phyloP scores from a whole-genome alignment of 2,329 filamentous ascomycete genomes.

The Paraconiothyrium sp. region DNA sequence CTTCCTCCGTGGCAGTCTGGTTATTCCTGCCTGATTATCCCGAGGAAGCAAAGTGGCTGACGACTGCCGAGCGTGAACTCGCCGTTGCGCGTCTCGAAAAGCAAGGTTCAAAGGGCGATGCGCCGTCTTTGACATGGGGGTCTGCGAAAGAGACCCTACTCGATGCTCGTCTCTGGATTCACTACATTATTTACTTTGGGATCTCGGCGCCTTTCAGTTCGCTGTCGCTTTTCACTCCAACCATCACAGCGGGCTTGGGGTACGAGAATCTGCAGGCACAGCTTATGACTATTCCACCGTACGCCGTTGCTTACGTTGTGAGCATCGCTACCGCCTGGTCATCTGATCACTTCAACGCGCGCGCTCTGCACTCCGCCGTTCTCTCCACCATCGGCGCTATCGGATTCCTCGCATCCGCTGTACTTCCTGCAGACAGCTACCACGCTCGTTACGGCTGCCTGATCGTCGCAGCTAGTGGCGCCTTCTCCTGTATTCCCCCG shows the following conservation, averaged over 20 bases:
- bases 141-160: constrained; percentile 58
- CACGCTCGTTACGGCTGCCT: constrained; percentile 73
- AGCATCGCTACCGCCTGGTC: constrained; percentile 44
- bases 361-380: constrained; percentile 61
- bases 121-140: constrained; percentile 55
- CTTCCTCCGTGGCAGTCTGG: constrained; percentile 49
- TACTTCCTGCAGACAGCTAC: constrained; percentile 69
- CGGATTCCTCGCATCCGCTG: constrained; percentile 70
- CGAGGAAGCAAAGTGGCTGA: constrained; percentile 59
- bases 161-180: constrained; percentile 62
- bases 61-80: constrained; percentile 48
- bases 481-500: constrained; percentile 75
- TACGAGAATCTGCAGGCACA: constrained; percentile 67
- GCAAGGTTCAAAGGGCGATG: constrained; percentile 55
- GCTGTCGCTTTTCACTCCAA: constrained; percentile 70
- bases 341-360: constrained; percentile 37
- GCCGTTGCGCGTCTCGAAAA: constrained; percentile 51
- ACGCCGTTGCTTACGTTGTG: constrained; percentile 67
- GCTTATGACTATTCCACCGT: constrained; percentile 74
- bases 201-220: constrained; percentile 34
- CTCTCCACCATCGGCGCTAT: constrained; percentile 55
- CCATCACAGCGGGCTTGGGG: constrained; percentile 68
- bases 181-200: constrained; percentile 54
- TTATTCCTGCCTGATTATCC: constrained; percentile 61
- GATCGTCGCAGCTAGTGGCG: constrained; percentile 72